Percentiles rank a stretch among this genome's conserved stretches.
These are phyloP conservation scores for Lanmaoa rubissima DNA, from an alignment of 768 basidiomycete genomes.

Conservation along the genomic window DNA sequence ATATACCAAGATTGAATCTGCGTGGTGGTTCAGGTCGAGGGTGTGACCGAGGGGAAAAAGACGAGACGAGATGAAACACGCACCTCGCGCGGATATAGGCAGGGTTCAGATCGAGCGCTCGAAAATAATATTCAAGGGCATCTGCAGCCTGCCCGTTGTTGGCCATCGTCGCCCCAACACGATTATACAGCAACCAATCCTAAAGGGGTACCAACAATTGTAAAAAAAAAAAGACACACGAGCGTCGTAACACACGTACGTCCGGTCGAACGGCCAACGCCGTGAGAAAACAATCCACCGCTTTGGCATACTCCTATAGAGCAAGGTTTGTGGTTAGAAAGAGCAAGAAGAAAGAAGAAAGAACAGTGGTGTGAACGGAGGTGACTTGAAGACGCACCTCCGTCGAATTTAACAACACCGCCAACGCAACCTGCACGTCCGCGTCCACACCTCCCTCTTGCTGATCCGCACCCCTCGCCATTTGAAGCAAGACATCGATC, in stretches of 20 bases:
- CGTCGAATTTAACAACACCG: slow-evolving; percentile 87
- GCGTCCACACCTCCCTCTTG: slow-evolving; percentile 70
- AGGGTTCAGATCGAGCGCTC: slow-evolving; percentile 84
- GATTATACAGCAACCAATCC: slow-evolving; percentile 93
- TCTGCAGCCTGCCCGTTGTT: slow-evolving; percentile 79
- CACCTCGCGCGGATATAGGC: slow-evolving; percentile 87
- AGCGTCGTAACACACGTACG: slow-evolving; percentile 41
- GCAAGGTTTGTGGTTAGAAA: neutral
- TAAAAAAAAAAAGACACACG: slow-evolving; percentile 1
- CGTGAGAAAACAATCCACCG: slow-evolving; percentile 90
- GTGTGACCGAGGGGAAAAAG: neutral
- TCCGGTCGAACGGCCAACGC: slow-evolving; percentile 87
- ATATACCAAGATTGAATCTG: slow-evolving; percentile 93
- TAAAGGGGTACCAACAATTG: slow-evolving; percentile 27
- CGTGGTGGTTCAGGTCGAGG: neutral
- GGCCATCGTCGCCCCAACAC: slow-evolving; percentile 92
- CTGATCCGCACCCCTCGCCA: slow-evolving; percentile 58
- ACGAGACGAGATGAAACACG: slow-evolving; percentile 11
- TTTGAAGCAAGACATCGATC: slow-evolving; percentile 74
- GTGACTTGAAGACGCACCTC: slow-evolving; percentile 54
- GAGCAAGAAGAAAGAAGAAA: neutral
- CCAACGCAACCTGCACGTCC: slow-evolving; percentile 93
- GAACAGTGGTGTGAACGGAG: neutral
- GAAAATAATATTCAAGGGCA: slow-evolving; percentile 85
- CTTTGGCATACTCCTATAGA: slow-evolving; percentile 80